These are phyloP conservation scores for Myxozyma monticola DNA, from an alignment of 805 yeast species.

Conservation along the genomic window DNA sequence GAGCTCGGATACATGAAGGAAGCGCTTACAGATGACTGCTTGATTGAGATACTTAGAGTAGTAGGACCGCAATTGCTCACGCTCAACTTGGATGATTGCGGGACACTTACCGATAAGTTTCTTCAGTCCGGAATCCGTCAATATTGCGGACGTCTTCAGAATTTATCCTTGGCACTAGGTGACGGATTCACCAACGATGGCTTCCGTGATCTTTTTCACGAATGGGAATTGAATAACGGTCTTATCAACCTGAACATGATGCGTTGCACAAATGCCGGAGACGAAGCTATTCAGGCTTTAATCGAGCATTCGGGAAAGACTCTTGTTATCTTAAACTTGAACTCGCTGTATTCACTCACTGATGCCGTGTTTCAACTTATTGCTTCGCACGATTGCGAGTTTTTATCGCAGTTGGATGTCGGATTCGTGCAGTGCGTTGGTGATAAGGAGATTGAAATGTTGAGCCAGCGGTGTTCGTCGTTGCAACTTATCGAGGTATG, in stretches of 20 bases:
- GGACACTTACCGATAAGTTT: conserved; percentile 62
- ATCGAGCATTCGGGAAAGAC: conserved; percentile 64
- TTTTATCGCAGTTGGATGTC: conserved; percentile 65
- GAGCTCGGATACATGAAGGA: conserved; percentile 69
- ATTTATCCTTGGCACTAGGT: conserved; percentile 57
- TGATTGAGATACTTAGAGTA: conserved; percentile 54
- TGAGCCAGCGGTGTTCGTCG: conserved; percentile 61
- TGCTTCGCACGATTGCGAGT: conserved; percentile 46
- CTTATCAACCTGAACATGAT: conserved; percentile 59
- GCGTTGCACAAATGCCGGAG: conserved; percentile 66
- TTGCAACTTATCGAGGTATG: conserved; percentile 72
- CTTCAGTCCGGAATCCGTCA: conserved; percentile 57
- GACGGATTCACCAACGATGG: conserved; percentile 73
- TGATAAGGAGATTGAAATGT: conserved; percentile 59
- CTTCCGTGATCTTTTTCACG: conserved; percentile 55
- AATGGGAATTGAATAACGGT: conserved; percentile 54
- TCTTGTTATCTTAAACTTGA: conserved; percentile 67
- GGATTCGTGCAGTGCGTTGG: conserved; percentile 81
- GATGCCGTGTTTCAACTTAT: conserved; percentile 38
- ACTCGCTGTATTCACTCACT: conserved; percentile 65
- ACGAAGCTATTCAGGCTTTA: conserved; percentile 59
- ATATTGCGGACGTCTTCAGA: conserved; percentile 57
- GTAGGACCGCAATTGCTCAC: conserved; percentile 59
- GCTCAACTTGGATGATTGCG: conserved; percentile 71
- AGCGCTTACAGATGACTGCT: conserved; percentile 38